Evolutionary conservation across 495 filamentous ascomycete species (phyloP).

Genomic region (Daldinia vernicosa): DNA sequence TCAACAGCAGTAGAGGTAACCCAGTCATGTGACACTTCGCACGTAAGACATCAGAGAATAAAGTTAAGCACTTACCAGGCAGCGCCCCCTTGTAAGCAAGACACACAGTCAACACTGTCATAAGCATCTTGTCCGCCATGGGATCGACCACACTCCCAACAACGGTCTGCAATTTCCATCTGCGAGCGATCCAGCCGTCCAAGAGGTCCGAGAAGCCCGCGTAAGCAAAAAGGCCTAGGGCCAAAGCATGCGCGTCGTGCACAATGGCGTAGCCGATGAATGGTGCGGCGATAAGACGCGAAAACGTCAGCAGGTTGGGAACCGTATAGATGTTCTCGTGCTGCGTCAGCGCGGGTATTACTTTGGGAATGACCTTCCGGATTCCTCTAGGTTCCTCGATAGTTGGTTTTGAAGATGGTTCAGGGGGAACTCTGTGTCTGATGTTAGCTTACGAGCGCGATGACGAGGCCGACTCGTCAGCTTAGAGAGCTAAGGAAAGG

Average conservation of each 20-base stretch:
- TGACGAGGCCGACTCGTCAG: neutral
- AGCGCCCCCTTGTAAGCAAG: slow-evolving; percentile 82
- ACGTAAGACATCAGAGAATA: neutral
- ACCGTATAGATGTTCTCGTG: slow-evolving; percentile 97
- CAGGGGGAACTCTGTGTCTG: slow-evolving; percentile 12
- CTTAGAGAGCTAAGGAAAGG: neutral
- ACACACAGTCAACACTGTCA: slow-evolving; percentile 88
- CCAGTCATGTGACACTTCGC: neutral
- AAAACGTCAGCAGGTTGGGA: slow-evolving; percentile 90
- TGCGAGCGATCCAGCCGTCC: slow-evolving; percentile 91
- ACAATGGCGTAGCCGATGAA: slow-evolving; percentile 90
- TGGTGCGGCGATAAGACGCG: slow-evolving; percentile 83
- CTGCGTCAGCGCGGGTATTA: slow-evolving; percentile 61
- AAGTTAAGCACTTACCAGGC: slow-evolving; percentile 65
- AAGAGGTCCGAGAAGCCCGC: slow-evolving; percentile 90
- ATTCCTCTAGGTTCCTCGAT: slow-evolving; percentile 30
- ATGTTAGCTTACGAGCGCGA: slow-evolving; percentile 11
- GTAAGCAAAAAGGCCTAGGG: slow-evolving; percentile 87
- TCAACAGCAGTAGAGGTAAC: neutral
- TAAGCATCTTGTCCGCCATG: slow-evolving; percentile 94
- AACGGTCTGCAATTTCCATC: slow-evolving; percentile 88
- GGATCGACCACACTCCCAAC: slow-evolving; percentile 97
- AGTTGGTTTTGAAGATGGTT: neutral
- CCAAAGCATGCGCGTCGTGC: slow-evolving; percentile 77
- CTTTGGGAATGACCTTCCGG: slow-evolving; percentile 46